These are phyloP conservation scores for Leucosporidium yakuticum DNA, from an alignment of 768 basidiomycete species.

Conservation along the genomic window DNA sequence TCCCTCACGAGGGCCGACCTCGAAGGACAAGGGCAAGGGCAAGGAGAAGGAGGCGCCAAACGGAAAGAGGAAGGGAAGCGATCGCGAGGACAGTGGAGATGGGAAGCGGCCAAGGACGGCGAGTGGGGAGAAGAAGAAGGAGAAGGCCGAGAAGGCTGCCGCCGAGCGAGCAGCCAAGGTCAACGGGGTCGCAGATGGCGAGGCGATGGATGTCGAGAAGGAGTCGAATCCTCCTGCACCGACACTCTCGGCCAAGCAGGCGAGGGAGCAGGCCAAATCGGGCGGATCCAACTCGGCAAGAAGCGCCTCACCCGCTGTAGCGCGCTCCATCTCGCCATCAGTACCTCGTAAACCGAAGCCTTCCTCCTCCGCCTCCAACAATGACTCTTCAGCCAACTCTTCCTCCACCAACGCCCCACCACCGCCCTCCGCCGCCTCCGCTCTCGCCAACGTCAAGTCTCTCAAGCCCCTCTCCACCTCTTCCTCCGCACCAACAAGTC, in stretches of 20 bases:
- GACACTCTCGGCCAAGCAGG: not conserved
- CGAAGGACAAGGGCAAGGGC: conserved; percentile 12
- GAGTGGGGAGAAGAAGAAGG: conserved; percentile 11
- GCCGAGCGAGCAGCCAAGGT: not conserved
- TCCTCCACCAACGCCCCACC: no score
- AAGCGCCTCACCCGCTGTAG: not conserved
- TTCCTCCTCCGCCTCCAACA: no score
- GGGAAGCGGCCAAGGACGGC: conserved; percentile 11
- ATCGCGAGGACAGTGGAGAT: not conserved
- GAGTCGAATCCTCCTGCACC: not conserved
- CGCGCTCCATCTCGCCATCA: conserved; percentile 12
- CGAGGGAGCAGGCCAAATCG: conserved; percentile 9
- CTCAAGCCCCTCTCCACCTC: not conserved
- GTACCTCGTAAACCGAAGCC: not conserved
- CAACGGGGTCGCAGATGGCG: not conserved
- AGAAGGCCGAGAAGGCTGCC: not conserved
- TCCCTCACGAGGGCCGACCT: not conserved
- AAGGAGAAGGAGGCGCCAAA: conserved; percentile 1
- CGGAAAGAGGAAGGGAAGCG: conserved; percentile 13
- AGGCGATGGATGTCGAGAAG: conserved; percentile 1
- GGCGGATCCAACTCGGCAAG: conserved; percentile 6
- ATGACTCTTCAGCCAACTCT: no score
- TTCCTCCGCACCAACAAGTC: not conserved
- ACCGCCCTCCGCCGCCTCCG: no score
- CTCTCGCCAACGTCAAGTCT: not conserved